Evolutionary conservation across 164 flowering plant species (phyloP).

Genomic region (Magnolia kwangsiensis): DNA sequence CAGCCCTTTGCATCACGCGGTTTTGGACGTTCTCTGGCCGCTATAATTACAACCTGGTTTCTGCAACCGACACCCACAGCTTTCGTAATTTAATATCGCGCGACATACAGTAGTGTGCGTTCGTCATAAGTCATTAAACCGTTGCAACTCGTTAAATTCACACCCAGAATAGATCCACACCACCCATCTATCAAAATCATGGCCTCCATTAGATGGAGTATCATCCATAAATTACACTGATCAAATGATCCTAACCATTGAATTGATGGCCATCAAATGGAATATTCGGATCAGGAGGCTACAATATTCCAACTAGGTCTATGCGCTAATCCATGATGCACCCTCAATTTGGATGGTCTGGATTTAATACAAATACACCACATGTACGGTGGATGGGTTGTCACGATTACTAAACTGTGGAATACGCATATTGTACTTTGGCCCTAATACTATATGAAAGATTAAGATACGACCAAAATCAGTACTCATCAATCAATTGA

Average conservation of each 20-base stretch:
- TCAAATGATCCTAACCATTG: neutral
- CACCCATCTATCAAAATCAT: neutral
- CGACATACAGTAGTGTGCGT: neutral
- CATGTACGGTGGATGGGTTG: neutral
- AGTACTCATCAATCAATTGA: neutral
- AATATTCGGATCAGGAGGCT: neutral
- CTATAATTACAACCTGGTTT: neutral
- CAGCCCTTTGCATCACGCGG: neutral
- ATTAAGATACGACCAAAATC: neutral
- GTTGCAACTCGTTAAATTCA: neutral
- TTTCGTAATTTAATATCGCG: neutral
- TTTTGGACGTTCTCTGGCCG: neutral
- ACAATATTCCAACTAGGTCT: neutral
- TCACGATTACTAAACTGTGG: neutral
- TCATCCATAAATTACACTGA: too few relatives aligned
- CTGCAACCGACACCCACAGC: constrained; percentile 1
- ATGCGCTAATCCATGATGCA: neutral
- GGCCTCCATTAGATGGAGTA: neutral
- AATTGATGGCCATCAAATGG: neutral
- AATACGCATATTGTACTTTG: neutral
- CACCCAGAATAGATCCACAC: neutral
- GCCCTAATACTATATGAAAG: neutral
- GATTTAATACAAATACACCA: neutral
- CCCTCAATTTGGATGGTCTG: neutral
- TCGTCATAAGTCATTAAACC: neutral